Base-by-base conservation (phyloP, 2,329 filamentous ascomycete genomes). In the Stenocarpella maydis region DNA sequence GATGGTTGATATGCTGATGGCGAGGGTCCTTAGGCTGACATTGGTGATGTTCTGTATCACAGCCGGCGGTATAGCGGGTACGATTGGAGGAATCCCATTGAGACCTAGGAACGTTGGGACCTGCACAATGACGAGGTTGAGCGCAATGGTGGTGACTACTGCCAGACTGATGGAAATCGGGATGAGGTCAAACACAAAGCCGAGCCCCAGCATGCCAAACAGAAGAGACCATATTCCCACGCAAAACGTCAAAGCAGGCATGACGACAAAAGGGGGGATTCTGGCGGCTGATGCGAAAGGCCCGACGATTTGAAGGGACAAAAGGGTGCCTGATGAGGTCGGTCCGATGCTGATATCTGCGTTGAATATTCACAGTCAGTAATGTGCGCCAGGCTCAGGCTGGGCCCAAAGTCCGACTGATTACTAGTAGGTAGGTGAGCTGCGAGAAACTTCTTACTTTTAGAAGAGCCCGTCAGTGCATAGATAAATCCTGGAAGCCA, bases 401-500 rank as follows among this genome's bases (percentile, higher is more conserved):
- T 34, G 17, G 2, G 5, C 3, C 17, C 19, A 37, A 4, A 34
- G 10, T n/a, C 41, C 45, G 31, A 10, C 10, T 5, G 31, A n/a
- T n/a, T n/a, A n/a, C n/a, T n/a, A n/a, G 2, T 37, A 14, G 15
- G 5, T 2, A 26, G 12, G 4, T 34, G 19, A 15, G 41, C 17
- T 9, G 6, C 17, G 5, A 1, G 14, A n/a, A 12, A 28, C 9
- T 2, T 24, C 66, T 54, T n/a, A 68, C 66, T 19, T 24, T 68
- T 68, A 3, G 66, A 68, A 39, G 66, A 63, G 10, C 66, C 66
- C 6, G 66, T 68, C 21, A 68, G 24, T 3, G 55, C 47, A 41
- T 68, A 68, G 15, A 68, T 54, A 28, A 68, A 64, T 34, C 66
- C 66, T 47, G 66, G 66, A 45, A 68, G 55, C 66, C 66, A 68